A percentile compares a stretch with the other conserved stretches of the same genome.
Evolutionary conservation across 768 basidiomycete genomes (phyloP).

Genomic region (Psilocybe sp.): DNA sequence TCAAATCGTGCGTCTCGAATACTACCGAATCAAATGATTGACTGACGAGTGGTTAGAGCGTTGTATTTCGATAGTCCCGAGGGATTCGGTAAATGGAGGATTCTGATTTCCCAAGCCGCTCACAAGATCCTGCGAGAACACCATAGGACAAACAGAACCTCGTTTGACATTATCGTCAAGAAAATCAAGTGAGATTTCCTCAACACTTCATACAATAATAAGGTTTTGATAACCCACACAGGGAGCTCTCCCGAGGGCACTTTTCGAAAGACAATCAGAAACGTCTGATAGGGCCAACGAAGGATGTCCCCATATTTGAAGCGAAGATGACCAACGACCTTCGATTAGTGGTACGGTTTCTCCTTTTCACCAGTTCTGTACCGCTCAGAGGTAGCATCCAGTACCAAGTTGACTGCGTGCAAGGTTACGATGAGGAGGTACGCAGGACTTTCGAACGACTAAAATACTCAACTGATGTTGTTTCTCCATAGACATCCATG

Average conservation of each 20-base stretch:
- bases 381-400: constrained; percentile 11
- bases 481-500: constrained; percentile 13
- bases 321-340: constrained; percentile 61
- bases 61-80: constrained; percentile 56
- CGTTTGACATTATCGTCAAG: constrained; percentile 56
- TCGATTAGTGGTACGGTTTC: constrained; percentile 43
- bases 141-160: constrained; percentile 39
- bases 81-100: constrained; percentile 64
- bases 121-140: constrained; percentile 46
- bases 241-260: constrained; percentile 67
- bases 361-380: background rate
- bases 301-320: constrained; percentile 59
- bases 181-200: constrained; percentile 56
- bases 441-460: background rate
- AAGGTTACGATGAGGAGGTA: constrained; percentile 32
- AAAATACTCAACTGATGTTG: background rate
- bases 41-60: constrained; percentile 25
- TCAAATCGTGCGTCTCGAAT: constrained; percentile 41
- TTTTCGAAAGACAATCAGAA: constrained; percentile 73
- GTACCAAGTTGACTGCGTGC: constrained; percentile 50
- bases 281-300: constrained; percentile 40
- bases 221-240: constrained; percentile 17
- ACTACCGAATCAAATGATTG: too few relatives aligned
- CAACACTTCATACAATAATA: background rate
- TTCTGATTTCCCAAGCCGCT: constrained; percentile 52